Conservation (phyloP, 495 filamentous ascomycete genomes). For the Staphylotrichum tortipilum region DNA sequence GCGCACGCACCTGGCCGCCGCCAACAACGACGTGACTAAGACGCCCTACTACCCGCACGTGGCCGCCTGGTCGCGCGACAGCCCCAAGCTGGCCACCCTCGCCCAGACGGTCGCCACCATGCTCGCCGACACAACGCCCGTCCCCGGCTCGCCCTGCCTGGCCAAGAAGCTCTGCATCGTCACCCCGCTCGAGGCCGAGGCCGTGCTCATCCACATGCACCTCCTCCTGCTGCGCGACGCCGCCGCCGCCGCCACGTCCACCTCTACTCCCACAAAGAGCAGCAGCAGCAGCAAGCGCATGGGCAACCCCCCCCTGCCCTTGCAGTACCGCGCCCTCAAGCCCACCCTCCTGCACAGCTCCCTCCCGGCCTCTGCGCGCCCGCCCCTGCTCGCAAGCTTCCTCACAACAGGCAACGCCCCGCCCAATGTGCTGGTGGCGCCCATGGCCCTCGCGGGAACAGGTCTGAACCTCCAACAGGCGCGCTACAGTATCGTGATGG, state of each 20-base stretch:
- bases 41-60: conserved; percentile 12
- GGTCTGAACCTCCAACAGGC: conserved; percentile 23
- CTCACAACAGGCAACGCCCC: conserved; percentile 9
- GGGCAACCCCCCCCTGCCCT: too few relatives aligned
- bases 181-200: conserved; percentile 18
- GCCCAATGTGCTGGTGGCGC: conserved; percentile 19
- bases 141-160: conserved; percentile 2
- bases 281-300: neutral
- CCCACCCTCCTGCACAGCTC: conserved; percentile 4
- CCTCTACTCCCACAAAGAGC: neutral
- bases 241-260: too few relatives aligned
- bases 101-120: conserved; percentile 2
- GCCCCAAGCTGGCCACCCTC: conserved; percentile 16
- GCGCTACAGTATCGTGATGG: conserved; percentile 16
- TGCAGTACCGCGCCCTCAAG: too few relatives aligned
- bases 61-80: conserved; percentile 7
- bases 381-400: conserved; percentile 10
- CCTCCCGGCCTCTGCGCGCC: neutral
- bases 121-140: conserved; percentile 6
- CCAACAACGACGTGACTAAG: neutral
- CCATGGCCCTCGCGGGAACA: conserved; percentile 18
- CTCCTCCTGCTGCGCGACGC: conserved; percentile 10
- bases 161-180: conserved; percentile 20
- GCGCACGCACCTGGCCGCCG: neutral
- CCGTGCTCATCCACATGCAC: conserved; percentile 13